Evolutionary conservation across 2,329 filamentous ascomycete genomes (phyloP).

Genomic region (Epichloe scottii): DNA sequence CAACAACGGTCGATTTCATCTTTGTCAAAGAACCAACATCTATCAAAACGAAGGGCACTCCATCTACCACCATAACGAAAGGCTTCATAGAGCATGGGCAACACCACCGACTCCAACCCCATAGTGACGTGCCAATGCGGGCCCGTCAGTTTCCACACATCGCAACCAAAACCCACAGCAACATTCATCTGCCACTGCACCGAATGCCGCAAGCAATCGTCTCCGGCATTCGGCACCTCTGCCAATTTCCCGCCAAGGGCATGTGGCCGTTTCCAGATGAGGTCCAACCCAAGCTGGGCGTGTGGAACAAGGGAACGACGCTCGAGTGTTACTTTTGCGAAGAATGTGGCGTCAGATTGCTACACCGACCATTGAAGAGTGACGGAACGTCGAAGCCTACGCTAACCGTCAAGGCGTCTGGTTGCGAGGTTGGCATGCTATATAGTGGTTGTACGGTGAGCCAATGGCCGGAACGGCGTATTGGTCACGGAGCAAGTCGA

Average conservation of each 20-base stretch:
- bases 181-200: too few relatives aligned
- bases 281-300: constrained; percentile 18
- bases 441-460: constrained; percentile 26
- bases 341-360: constrained; percentile 32
- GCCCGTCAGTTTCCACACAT: too few relatives aligned
- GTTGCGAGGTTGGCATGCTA: constrained; percentile 12
- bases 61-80: neutral
- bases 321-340: constrained; percentile 32
- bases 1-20: too few relatives aligned
- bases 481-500: too few relatives aligned
- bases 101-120: neutral
- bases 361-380: constrained; percentile 28
- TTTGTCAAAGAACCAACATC: too few relatives aligned
- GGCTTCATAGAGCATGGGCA: neutral
- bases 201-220: constrained; percentile 13
- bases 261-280: constrained; percentile 27
- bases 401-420: constrained; percentile 34
- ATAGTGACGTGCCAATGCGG: too few relatives aligned
- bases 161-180: too few relatives aligned
- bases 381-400: constrained; percentile 25
- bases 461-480: too few relatives aligned
- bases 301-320: constrained; percentile 29
- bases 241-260: constrained; percentile 28
- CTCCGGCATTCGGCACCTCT: constrained; percentile 33
- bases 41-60: too few relatives aligned